phyloP scores from a whole-genome alignment of 2,329 filamentous ascomycete genomes.

The Pseudogymnoascus sp. region DNA sequence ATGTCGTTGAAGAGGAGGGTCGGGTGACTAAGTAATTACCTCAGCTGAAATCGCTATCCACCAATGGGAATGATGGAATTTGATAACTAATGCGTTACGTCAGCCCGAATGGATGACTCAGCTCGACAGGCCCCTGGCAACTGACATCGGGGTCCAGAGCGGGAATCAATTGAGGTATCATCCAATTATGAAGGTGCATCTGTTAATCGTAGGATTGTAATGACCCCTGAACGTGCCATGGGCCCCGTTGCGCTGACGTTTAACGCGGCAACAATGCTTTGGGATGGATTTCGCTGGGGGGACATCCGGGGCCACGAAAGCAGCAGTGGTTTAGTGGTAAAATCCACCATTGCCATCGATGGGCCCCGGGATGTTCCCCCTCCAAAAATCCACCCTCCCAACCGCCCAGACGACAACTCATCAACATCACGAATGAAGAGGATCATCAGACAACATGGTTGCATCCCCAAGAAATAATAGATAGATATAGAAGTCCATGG shows the following conservation, averaged over 20 bases:
- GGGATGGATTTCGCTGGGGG: no score
- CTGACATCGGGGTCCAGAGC: not conserved
- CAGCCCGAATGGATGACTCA: constrained; percentile 7
- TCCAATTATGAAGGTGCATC: not conserved
- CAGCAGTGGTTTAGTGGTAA: no score
- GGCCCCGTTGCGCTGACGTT: not conserved
- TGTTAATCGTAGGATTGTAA: not conserved
- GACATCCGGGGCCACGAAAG: no score
- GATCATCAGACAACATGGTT: constrained; percentile 2
- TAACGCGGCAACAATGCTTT: no score
- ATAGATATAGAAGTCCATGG: not conserved
- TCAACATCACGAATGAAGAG: not conserved
- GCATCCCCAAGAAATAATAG: not conserved
- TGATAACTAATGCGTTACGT: constrained; percentile 1
- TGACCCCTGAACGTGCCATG: not conserved
- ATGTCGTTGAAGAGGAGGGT: constrained; percentile 3
- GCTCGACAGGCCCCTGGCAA: constrained; percentile 1
- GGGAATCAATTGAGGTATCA: not conserved
- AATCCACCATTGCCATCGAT: no score
- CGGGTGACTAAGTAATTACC: constrained; percentile 8
- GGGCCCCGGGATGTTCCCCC: not conserved
- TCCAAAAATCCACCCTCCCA: not conserved
- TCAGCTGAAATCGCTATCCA: not conserved
- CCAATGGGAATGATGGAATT: not conserved
- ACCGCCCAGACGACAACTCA: constrained; percentile 1